Evolutionary conservation across 108 stramenopile genomes (phyloP).

Genomic region (Phaeodactylum tricornutum): DNA sequence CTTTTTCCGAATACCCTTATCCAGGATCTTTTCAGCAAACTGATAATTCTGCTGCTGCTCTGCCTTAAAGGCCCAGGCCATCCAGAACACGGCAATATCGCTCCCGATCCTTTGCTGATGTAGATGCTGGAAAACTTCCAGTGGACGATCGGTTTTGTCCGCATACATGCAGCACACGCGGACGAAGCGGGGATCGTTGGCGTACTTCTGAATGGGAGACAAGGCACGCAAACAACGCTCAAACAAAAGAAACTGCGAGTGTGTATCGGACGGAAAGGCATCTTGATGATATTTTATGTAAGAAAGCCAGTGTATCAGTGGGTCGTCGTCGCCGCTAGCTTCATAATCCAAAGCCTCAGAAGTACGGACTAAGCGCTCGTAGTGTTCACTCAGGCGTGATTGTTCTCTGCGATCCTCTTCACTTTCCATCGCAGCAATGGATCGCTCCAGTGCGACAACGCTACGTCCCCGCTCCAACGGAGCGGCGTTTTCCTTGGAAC

Average conservation of each 20-base stretch:
- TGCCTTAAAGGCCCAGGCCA: slow-evolving; percentile 52
- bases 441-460: slow-evolving; percentile 29
- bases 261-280: slow-evolving; percentile 56
- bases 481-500: slow-evolving; percentile 74
- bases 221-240: slow-evolving; percentile 70
- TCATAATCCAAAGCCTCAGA: slow-evolving; percentile 30
- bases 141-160: slow-evolving; percentile 52
- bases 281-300: slow-evolving; percentile 75
- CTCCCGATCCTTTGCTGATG: slow-evolving; percentile 58
- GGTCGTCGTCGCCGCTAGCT: slow-evolving; percentile 32
- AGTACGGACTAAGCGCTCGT: slow-evolving; percentile 50
- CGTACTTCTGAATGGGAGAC: slow-evolving; percentile 40
- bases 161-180: slow-evolving; percentile 74
- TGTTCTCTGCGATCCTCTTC: slow-evolving; percentile 19
- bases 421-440: slow-evolving; percentile 7
- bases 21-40: slow-evolving; percentile 47
- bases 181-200: slow-evolving; percentile 64
- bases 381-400: slow-evolving; percentile 18
- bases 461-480: slow-evolving; percentile 71
- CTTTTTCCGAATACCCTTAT: slow-evolving; percentile 54
- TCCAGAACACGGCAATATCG: slow-evolving; percentile 52
- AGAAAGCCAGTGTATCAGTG: slow-evolving; percentile 64
- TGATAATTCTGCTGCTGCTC: slow-evolving; percentile 43
- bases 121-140: slow-evolving; percentile 61
- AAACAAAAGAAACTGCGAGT: slow-evolving; percentile 65